Conservation (phyloP, 768 basidiomycete species). For the Roridomyces roridus region DNA sequence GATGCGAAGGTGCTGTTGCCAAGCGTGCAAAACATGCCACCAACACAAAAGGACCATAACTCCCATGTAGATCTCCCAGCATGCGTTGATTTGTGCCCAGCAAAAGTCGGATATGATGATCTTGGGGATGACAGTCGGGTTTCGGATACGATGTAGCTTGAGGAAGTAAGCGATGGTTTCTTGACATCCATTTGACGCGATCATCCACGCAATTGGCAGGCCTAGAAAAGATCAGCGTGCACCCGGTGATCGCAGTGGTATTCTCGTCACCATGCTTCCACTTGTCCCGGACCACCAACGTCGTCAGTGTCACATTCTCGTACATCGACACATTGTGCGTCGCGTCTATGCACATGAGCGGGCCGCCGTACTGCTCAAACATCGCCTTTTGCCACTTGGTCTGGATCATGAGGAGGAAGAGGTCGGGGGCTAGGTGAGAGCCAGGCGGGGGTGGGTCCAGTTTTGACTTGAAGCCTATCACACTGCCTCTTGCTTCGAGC, state of each 20-base stretch:
- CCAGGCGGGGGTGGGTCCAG: slow-evolving; percentile 4
- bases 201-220: slow-evolving; percentile 27
- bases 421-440: slow-evolving; percentile 5
- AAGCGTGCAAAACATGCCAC: slow-evolving; percentile 38
- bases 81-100: slow-evolving; percentile 11
- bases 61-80: neutral
- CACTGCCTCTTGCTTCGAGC: neutral
- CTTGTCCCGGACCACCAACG: neutral
- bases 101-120: slow-evolving; percentile 13
- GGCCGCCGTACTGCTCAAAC: slow-evolving; percentile 7
- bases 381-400: slow-evolving; percentile 6
- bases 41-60: slow-evolving; percentile 27
- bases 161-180: slow-evolving; percentile 25
- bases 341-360: slow-evolving; percentile 12
- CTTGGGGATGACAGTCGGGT: neutral
- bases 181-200: slow-evolving; percentile 23
- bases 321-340: slow-evolving; percentile 21
- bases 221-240: neutral
- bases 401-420: slow-evolving; percentile 9
- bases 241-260: too few relatives aligned
- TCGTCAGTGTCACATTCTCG: slow-evolving; percentile 12
- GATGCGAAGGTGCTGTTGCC: slow-evolving; percentile 32
- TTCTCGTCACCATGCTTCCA: slow-evolving; percentile 4
- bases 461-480: slow-evolving; percentile 11
- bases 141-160: neutral